phyloP scores from a whole-genome alignment of 2,329 filamentous ascomycete genomes.

The Xylaria sp. region DNA sequence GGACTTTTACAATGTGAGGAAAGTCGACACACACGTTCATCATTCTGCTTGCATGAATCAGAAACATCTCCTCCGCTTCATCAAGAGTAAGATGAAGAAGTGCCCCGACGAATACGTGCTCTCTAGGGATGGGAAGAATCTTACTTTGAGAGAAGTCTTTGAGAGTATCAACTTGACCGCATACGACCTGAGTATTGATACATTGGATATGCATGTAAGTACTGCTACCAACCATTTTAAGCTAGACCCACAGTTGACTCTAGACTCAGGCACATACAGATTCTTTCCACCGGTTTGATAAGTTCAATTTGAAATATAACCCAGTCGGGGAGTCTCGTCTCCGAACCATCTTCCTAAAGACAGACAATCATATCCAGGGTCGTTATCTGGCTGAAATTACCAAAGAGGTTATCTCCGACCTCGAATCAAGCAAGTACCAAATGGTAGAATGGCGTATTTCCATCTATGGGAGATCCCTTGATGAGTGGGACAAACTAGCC shows the following conservation, averaged over 20 bases:
- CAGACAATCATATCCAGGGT: slow-evolving; percentile 95
- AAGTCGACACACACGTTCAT: slow-evolving; percentile 98
- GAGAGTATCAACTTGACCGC: slow-evolving; percentile 96
- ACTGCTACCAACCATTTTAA: neutral
- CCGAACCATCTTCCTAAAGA: slow-evolving; percentile 98
- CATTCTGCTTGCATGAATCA: slow-evolving; percentile 99
- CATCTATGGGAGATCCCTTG: slow-evolving; percentile 88
- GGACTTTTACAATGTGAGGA: slow-evolving; percentile 98
- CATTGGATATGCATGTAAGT: slow-evolving; percentile 94
- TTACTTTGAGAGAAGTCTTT: slow-evolving; percentile 93
- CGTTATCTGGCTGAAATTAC: slow-evolving; percentile 97
- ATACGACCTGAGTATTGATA: slow-evolving; percentile 97
- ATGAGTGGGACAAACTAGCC: slow-evolving; percentile 97
- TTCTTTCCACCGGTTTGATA: slow-evolving; percentile 98
- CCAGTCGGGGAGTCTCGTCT: slow-evolving; percentile 94
- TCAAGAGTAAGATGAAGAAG: slow-evolving; percentile 99
- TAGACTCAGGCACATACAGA: slow-evolving; percentile 81
- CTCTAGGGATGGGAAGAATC: slow-evolving; percentile 86
- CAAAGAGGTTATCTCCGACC: slow-evolving; percentile 94
- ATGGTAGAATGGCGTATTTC: slow-evolving; percentile 99
- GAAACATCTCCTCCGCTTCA: slow-evolving; percentile 96
- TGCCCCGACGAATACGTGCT: slow-evolving; percentile 92
- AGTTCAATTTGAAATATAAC: slow-evolving; percentile 99
- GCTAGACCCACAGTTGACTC: slow-evolving; percentile 17
- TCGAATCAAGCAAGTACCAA: slow-evolving; percentile 98